Evolutionary conservation across 2,329 filamentous ascomycete species (phyloP).

Genomic region (Metarhizium brunneum): DNA sequence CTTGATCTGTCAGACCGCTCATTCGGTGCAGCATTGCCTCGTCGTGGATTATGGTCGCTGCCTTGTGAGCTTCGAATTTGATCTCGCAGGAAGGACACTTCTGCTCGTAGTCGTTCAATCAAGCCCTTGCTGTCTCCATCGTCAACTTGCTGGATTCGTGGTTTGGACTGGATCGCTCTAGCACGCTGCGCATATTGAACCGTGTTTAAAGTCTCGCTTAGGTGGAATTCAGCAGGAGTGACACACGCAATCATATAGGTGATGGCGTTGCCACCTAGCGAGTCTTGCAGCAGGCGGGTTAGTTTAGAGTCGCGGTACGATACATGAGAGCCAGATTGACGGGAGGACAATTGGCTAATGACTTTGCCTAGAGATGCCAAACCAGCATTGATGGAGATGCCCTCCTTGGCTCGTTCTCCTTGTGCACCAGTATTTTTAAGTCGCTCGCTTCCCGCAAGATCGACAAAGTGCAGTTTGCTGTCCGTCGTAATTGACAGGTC

Average conservation of each 20-base stretch:
- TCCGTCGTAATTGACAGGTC: slow-evolving; percentile 74
- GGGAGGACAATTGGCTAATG: slow-evolving; percentile 92
- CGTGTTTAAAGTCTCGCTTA: slow-evolving; percentile 95
- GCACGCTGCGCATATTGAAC: slow-evolving; percentile 95
- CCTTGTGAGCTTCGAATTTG: slow-evolving; percentile 80
- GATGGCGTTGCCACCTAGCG: slow-evolving; percentile 90
- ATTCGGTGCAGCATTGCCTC: slow-evolving; percentile 41
- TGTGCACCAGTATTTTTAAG: slow-evolving; percentile 96
- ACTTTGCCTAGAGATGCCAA: slow-evolving; percentile 93
- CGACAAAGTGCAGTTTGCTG: slow-evolving; percentile 97
- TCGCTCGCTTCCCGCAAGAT: slow-evolving; percentile 91
- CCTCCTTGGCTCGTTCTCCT: slow-evolving; percentile 87
- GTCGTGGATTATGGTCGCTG: slow-evolving; percentile 44
- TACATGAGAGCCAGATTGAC: slow-evolving; percentile 78
- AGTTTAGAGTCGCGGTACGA: slow-evolving; percentile 98
- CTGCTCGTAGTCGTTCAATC: slow-evolving; percentile 87
- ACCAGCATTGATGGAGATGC: slow-evolving; percentile 96
- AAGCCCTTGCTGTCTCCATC: slow-evolving; percentile 89
- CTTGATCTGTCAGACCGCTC: slow-evolving; percentile 72
- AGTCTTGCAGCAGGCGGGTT: slow-evolving; percentile 90
- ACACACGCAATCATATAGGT: slow-evolving; percentile 99
- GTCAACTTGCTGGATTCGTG: slow-evolving; percentile 87
- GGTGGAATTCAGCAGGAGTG: slow-evolving; percentile 90
- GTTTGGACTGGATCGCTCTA: slow-evolving; percentile 94
- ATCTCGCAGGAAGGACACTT: slow-evolving; percentile 86